These are phyloP conservation scores for Phaeosphaeriaceae sp. DNA, from an alignment of 2,329 filamentous ascomycete genomes.

Conservation along the genomic window DNA sequence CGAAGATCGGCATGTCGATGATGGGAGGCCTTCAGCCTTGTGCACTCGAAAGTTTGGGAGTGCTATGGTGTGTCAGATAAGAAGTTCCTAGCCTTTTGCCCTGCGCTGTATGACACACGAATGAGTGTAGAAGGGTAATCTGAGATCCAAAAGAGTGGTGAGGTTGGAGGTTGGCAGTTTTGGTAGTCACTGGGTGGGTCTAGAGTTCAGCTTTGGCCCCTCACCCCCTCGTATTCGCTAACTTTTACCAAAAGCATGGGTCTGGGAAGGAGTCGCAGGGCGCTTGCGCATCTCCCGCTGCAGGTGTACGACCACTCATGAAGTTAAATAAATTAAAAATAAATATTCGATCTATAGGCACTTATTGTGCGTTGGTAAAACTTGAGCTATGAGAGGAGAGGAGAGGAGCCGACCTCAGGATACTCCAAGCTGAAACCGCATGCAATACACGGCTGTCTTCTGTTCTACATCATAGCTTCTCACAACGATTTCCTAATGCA, in stretches of 20 bases:
- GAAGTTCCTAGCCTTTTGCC: not conserved
- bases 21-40: not conserved
- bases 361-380: no score
- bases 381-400: no score
- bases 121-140: no score
- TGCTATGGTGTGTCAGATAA: not conserved
- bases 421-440: no score
- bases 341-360: no score
- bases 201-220: constrained; percentile 5
- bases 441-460: no score
- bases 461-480: no score
- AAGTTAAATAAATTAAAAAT: not conserved
- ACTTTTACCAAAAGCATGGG: constrained; percentile 11
- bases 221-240: constrained; percentile 25
- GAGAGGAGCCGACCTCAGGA: no score
- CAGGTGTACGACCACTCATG: constrained; percentile 3
- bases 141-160: not conserved
- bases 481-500: no score
- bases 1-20: constrained; percentile 32
- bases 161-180: not conserved
- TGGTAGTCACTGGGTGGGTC: constrained; percentile 1
- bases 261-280: not conserved
- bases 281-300: constrained; percentile 12
- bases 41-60: not conserved
- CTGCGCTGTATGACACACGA: no score